phyloP scores from a whole-genome alignment of 805 yeast species.

The Hanseniaspora jakobsenii region DNA sequence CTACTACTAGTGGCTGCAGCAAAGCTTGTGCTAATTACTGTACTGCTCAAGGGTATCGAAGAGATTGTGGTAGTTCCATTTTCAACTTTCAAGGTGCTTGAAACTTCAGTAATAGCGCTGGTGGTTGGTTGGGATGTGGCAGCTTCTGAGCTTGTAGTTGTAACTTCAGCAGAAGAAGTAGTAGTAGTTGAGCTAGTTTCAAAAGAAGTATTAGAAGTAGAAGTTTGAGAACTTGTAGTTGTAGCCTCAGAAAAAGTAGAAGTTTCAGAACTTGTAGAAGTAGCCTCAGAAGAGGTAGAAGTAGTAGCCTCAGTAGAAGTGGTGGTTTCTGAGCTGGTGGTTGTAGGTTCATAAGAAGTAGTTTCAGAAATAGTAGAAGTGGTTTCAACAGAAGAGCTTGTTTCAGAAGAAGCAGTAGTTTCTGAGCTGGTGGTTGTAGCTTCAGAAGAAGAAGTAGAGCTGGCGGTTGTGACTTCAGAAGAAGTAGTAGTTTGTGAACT shows the following conservation, averaged over 20 bases:
- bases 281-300: neutral
- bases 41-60: too few species aligned
- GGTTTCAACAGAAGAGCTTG: slow-evolving; percentile 16
- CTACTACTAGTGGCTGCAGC: neutral
- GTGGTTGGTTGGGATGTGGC: too few species aligned
- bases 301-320: neutral
- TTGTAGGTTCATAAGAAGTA: slow-evolving; percentile 2
- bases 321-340: slow-evolving; percentile 5
- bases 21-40: neutral
- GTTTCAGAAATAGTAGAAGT: slow-evolving; percentile 17
- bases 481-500: neutral
- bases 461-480: neutral
- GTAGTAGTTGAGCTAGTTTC: too few species aligned
- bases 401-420: slow-evolving; percentile 15
- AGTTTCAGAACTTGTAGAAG: slow-evolving; percentile 1
- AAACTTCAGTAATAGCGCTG: too few species aligned
- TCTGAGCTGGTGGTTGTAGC: neutral
- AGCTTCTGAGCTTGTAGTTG: neutral
- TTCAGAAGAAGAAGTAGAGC: neutral
- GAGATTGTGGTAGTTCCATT: too few species aligned
- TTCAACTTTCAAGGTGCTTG: too few species aligned
- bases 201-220: too few species aligned
- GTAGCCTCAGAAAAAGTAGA: slow-evolving; percentile 24
- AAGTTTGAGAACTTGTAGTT: slow-evolving; percentile 12
- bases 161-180: neutral